Base-by-base conservation (phyloP, 768 basidiomycete species). In the Suillus spraguei region DNA sequence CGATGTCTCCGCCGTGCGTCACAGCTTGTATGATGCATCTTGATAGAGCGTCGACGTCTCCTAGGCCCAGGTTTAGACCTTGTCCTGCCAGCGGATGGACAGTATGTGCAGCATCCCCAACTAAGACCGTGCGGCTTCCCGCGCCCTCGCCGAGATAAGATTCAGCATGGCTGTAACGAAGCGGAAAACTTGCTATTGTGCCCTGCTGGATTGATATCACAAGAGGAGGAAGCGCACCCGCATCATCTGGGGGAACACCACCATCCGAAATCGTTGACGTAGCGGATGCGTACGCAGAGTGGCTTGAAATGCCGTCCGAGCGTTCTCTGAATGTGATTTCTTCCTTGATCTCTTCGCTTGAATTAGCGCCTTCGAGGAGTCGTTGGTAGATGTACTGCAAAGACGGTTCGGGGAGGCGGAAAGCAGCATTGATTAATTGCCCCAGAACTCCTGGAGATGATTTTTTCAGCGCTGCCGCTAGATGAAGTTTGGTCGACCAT, bases 21-120 rank as follows among this genome's bases (percentile, higher is more conserved):
- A 91, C 66, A 0, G 89, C 82, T 7, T 78, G 70, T 38, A 86
- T 77, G 42, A 98, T 85, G 67, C 87, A 87, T 54, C 82, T 80
- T 1, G 87, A 79, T 16, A 99, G 83, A 62, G 83, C 83, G 70
- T 89, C 83, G 3, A 90, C 93, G 72, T 99, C 97, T 1, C 81
- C 89, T 35, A 99, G 79, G n/a, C 97, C 97, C 71, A 97, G 79
- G 74, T 99, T 99, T 47, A 99, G 81, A 0, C 97, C 97, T 73
- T 99, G 97, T 2, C 97, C 97, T 0, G 96, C 97, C 33, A 99
- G 85, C 1, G 97, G 97, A 71, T 99, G 97, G 2, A 95, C 81
- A 0, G 93, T 94, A 71, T 99, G 97, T 20, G 96, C 97, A 1
- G 97, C 96, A 76, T 99, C 97, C 2, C 97, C 97, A 1, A 99